Base-by-base conservation (phyloP, 768 basidiomycete genomes). In the Gymnopilus dilepis region DNA sequence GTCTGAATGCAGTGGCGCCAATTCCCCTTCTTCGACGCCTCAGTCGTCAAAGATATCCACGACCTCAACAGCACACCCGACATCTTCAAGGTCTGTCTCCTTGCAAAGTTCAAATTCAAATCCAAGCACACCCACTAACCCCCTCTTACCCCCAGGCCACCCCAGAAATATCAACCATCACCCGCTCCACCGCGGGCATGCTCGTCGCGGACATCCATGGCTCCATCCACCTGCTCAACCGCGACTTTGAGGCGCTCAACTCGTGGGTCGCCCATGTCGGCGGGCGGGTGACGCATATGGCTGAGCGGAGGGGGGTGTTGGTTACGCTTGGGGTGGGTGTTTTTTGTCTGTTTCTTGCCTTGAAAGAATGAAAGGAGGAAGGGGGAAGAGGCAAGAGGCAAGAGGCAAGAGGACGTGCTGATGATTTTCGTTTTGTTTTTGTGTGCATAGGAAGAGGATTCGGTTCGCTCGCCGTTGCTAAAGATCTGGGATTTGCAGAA, bases 401-500 rank as follows among this genome's bases (percentile, higher is more conserved):
- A n/a, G n/a, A n/a, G n/a, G n/a, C n/a, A n/a, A n/a, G n/a, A n/a
- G n/a, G n/a, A n/a, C n/a, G n/a, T n/a, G n/a, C n/a, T n/a, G 9
- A 2, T 37, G 15, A 37, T 37, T 37, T 37, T 37, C 34, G 41
- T 63, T 61, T 31, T 53, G 6, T n/a, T 17, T n/a, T 52, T 21
- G 22, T 21, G 17, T 21, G 24, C 22, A 38, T 69, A 94, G 93
- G 94, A 95, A 76, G 93, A 96, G 72, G 86, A 88, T 56, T 68
- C 80, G 4, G 77, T 86, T 12, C 80, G 86, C 12, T 82, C 87
- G 28, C 90, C 91, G 0, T 70, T 93, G 17, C 76, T 95, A 48
- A 96, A 95, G 73, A 86, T 97, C 50, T 98, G 96, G 96, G 92
- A 96, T 74, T 74, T 98, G 28, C 82, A 85, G 42, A 87, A 83